A percentile compares a stretch with the other conserved stretches of the same genome.
phyloP scores from a whole-genome alignment of 2,329 filamentous ascomycete species.

The Plectosphaerella plurivora region DNA sequence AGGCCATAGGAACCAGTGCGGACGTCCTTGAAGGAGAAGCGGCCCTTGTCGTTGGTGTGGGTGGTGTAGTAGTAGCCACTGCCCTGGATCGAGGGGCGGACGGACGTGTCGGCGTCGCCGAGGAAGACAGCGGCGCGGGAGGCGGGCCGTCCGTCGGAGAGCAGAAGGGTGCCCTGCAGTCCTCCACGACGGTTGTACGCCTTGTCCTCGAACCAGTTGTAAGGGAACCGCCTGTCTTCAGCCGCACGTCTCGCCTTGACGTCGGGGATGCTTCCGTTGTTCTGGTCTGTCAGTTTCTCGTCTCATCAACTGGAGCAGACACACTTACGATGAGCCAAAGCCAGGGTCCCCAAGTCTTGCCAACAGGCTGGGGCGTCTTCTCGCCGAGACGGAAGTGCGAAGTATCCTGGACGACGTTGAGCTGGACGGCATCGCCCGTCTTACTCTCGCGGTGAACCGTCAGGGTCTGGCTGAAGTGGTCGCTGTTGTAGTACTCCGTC shows the following conservation, averaged over 20 bases:
- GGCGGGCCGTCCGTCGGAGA: conserved; percentile 39
- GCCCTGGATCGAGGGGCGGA: conserved; percentile 8
- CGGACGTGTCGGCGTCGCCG: conserved; percentile 33
- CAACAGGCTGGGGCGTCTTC: conserved; percentile 4
- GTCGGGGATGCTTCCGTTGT: conserved; percentile 35
- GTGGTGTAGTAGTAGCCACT: conserved; percentile 36
- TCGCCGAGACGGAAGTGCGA: conserved; percentile 10
- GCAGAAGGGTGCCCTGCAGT: conserved; percentile 30
- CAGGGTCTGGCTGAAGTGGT: conserved; percentile 8
- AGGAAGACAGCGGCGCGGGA: conserved; percentile 39
- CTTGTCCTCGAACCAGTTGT: conserved; percentile 36
- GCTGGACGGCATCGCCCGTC: conserved; percentile 9
- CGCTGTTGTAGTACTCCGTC: conserved; percentile 10
- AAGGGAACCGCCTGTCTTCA: conserved; percentile 36
- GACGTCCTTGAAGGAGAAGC: conserved; percentile 34
- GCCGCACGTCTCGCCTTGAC: conserved; percentile 25
- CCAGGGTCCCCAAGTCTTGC: conserved; percentile 11
- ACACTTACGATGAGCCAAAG: conserved; percentile 11
- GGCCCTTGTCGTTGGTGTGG: conserved; percentile 31
- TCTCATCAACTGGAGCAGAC: too few species aligned
- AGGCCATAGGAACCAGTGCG: conserved; percentile 35
- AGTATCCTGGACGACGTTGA: conserved; percentile 10
- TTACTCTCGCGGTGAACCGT: conserved; percentile 11
- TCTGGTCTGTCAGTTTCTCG: conserved; percentile 18
- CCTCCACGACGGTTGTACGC: conserved; percentile 37